Evolutionary conservation across 2,329 filamentous ascomycete species (phyloP).

Genomic region (Paracamarosporium sp.): DNA sequence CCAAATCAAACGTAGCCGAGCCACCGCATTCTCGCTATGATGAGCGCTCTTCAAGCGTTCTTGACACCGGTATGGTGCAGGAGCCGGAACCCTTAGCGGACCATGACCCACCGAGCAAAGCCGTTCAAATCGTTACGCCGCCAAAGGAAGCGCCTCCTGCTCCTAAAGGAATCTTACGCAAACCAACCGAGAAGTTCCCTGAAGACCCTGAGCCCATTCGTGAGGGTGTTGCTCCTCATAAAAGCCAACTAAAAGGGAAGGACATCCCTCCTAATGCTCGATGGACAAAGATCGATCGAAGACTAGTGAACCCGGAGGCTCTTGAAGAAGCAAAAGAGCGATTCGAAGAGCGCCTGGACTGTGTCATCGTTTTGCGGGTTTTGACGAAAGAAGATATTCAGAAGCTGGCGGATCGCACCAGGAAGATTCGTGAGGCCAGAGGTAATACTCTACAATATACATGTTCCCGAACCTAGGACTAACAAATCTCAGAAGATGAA

Average conservation of each 20-base stretch:
- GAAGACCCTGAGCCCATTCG: constrained; percentile 83
- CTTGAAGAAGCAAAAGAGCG: constrained; percentile 86
- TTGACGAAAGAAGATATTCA: constrained; percentile 89
- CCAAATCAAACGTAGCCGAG: constrained; percentile 25
- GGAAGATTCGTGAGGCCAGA: constrained; percentile 70
- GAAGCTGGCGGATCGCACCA: constrained; percentile 80
- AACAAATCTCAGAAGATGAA: constrained; percentile 36
- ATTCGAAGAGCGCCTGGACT: constrained; percentile 90
- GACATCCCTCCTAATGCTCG: constrained; percentile 77
- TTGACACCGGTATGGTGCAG: constrained; percentile 38
- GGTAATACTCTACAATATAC: neutral
- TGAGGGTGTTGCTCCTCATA: constrained; percentile 92
- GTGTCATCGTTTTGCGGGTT: constrained; percentile 90
- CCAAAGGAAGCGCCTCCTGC: constrained; percentile 71
- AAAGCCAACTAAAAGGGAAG: constrained; percentile 76
- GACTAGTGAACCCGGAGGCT: constrained; percentile 87
- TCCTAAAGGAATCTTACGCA: constrained; percentile 81
- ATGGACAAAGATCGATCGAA: constrained; percentile 92
- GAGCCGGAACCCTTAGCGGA: constrained; percentile 40
- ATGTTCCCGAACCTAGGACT: constrained; percentile 5
- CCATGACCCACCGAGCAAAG: constrained; percentile 35
- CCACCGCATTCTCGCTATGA: constrained; percentile 32
- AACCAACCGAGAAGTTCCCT: constrained; percentile 81
- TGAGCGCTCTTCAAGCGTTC: constrained; percentile 36
- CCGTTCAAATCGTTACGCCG: constrained; percentile 71